phyloP scores from a whole-genome alignment of 1,139 yeast species.

The Blastobotrys serpentis region DNA sequence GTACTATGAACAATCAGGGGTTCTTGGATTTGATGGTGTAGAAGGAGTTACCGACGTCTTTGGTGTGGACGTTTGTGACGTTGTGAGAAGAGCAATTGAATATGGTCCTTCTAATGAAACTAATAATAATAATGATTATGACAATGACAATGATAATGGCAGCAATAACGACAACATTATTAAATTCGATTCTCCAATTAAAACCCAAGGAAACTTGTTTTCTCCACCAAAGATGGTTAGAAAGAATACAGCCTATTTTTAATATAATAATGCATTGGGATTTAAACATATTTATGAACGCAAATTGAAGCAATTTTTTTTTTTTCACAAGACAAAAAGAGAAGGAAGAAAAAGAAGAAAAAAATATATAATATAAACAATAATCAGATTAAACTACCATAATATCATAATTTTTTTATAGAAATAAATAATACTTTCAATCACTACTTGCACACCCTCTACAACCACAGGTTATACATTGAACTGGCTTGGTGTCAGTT shows the following conservation, averaged over 20 bases:
- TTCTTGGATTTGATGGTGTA: conserved; percentile 24
- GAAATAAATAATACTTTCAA: conserved; percentile 32
- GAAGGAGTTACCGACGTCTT: conserved; percentile 45
- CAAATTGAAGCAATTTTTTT: not conserved
- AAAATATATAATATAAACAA: not conserved
- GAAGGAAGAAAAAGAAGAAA: conserved; percentile 1
- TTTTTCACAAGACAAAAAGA: not conserved
- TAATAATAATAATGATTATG: conserved; percentile 11
- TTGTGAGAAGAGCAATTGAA: conserved; percentile 54
- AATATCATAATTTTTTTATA: not conserved
- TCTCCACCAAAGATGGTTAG: conserved; percentile 26
- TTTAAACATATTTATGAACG: conserved; percentile 2
- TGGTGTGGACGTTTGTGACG: conserved; percentile 58
- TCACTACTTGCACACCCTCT: conserved; percentile 85
- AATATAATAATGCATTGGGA: conserved; percentile 1
- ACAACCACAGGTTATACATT: conserved; percentile 88
- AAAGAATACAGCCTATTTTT: conserved; percentile 17
- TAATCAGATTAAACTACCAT: not conserved
- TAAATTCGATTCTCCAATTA: conserved; percentile 34
- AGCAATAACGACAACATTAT: conserved; percentile 17
- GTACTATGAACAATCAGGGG: conserved; percentile 33
- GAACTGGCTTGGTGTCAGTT: conserved; percentile 40
- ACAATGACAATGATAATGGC: conserved; percentile 18
- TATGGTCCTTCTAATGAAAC: conserved; percentile 15
- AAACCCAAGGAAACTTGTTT: conserved; percentile 30